Base-by-base conservation (phyloP, 768 basidiomycete species). In the Auricularia sp. region DNA sequence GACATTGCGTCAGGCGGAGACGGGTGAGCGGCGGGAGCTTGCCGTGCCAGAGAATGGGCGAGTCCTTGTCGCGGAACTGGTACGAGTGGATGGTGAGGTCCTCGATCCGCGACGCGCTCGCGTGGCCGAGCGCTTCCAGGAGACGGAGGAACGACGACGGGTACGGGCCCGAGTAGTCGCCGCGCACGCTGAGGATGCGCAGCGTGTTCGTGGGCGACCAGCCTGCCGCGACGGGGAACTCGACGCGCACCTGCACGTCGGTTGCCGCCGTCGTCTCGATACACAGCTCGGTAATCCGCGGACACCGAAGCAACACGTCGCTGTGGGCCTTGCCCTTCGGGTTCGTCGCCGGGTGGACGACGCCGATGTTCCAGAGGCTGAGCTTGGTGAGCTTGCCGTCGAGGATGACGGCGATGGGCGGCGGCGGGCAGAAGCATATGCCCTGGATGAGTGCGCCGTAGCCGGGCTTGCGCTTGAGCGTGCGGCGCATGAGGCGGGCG, bases 341-440 rank as follows among this genome's bases (percentile, higher is more conserved):
- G 33, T 24, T 29, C 24, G 34, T 33, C 6, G 24, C 7, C 11
- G 56, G 56, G 18, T 59, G 56, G 11, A 59, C 34, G 56, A 59
- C 34, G 24, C 16, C 14, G 18, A 59, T 59, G 34, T 59, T 59
- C 56, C 56, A 59, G 24, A 33, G 56, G 18, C 16, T n/a, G 29
- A 59, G 56, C 56, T 59, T 59, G 8, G 56, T 59, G 34, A 59
- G 16, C 29, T 35, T 29, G 56, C 34, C 56, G 16, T 59, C 56
- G 56, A 59, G 56, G 24, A 59, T 59, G 56, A 59, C 56, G 21
- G 56, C 56, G 24, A 59, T 59, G 34, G 56, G 56, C 16, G 56
- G 56, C 21, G 56, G 56, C 29, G 56, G 56, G 34, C 56, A 59
- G 34, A 59, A 59, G 56, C 56, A 59, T 29, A 59, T 59, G 24